A percentile compares a stretch with the other conserved stretches of the same genome.
These are phyloP conservation scores for Melampsora medusae DNA, from an alignment of 1,284 basidiomycete species.

Conservation along the genomic window DNA sequence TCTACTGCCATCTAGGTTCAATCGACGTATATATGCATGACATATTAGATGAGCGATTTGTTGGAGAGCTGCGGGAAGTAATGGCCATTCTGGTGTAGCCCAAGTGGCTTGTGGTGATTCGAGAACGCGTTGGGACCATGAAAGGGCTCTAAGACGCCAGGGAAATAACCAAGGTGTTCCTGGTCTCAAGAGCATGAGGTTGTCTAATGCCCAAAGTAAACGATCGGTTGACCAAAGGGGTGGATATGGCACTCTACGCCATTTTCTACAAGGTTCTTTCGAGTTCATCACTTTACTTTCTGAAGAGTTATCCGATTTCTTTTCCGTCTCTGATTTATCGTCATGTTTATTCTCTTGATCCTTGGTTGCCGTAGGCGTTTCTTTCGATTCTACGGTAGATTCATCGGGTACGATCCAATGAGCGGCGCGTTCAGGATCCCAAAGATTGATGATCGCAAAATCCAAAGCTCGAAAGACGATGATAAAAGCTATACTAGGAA, in stretches of 20 bases:
- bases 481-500: conserved; percentile 23
- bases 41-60: conserved; percentile 29
- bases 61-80: conserved; percentile 17
- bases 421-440: conserved; percentile 25
- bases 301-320: too few relatives aligned
- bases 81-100: conserved; percentile 32
- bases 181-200: conserved; percentile 17
- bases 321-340: too few relatives aligned
- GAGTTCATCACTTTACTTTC: neutral
- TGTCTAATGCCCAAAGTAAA: conserved; percentile 22
- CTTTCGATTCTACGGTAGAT: neutral
- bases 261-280: conserved; percentile 1
- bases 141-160: conserved; percentile 26
- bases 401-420: conserved; percentile 29
- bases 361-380: neutral
- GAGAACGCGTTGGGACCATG: conserved; percentile 26
- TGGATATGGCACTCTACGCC: conserved; percentile 20
- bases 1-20: conserved; percentile 13
- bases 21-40: conserved; percentile 17
- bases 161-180: conserved; percentile 29
- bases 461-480: conserved; percentile 16
- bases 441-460: conserved; percentile 31
- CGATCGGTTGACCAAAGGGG: conserved; percentile 17
- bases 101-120: conserved; percentile 18
- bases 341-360: too few relatives aligned